Conservation (phyloP, 2,329 filamentous ascomycete species). For the Cladophialophora chaetospira region DNA sequence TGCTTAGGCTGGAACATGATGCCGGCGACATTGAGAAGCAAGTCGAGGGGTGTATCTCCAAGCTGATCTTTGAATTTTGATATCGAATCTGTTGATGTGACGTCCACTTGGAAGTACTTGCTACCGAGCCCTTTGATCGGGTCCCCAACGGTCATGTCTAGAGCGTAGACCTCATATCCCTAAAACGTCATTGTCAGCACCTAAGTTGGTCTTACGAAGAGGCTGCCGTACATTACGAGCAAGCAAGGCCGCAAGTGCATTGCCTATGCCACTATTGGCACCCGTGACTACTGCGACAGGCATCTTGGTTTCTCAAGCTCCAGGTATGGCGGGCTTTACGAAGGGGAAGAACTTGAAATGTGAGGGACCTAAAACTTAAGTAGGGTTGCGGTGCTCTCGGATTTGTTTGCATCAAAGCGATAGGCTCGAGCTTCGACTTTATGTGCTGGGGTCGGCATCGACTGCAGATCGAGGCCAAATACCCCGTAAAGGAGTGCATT, state of each 20-base stretch:
- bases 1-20: conserved; percentile 22
- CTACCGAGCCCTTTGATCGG: conserved; percentile 13
- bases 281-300: conserved; percentile 40
- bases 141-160: conserved; percentile 20
- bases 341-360: too few species aligned
- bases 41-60: conserved; percentile 20
- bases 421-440: too few species aligned
- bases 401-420: too few species aligned
- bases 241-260: conserved; percentile 36
- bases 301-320: not conserved
- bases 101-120: conserved; percentile 12
- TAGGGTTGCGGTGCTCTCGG: too few species aligned
- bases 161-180: conserved; percentile 28
- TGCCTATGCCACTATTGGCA: conserved; percentile 45
- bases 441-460: too few species aligned
- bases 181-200: not conserved
- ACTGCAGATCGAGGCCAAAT: too few species aligned
- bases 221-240: conserved; percentile 16
- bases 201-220: not conserved
- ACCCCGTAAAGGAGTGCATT: too few species aligned
- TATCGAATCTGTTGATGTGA: conserved; percentile 27
- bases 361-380: too few species aligned
- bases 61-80: conserved; percentile 22
- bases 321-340: too few species aligned
- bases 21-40: conserved; percentile 31